Conservation (phyloP, 1,139 yeast species). For the Scheffersomyces lignicola region DNA sequence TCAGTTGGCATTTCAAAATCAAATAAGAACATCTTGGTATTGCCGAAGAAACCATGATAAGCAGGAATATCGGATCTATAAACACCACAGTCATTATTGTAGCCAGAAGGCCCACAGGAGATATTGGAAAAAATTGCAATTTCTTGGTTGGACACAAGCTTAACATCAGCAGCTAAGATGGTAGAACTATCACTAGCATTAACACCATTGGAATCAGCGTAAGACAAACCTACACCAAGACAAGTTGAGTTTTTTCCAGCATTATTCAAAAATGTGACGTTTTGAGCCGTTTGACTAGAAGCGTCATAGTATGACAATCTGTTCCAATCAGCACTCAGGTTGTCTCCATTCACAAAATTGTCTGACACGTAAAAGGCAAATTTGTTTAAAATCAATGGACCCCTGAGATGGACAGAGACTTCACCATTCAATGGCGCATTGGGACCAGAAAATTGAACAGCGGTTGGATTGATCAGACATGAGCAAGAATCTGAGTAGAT, state of each 20-base stretch:
- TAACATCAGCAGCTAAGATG: conserved; percentile 59
- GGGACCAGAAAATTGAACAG: conserved; percentile 64
- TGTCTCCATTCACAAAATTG: conserved; percentile 41
- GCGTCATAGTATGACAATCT: conserved; percentile 71
- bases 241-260: conserved; percentile 72
- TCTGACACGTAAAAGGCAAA: conserved; percentile 57
- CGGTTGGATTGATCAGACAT: conserved; percentile 57
- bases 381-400: conserved; percentile 77
- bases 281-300: conserved; percentile 42
- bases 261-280: conserved; percentile 80
- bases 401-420: conserved; percentile 90
- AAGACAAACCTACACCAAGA: conserved; percentile 88
- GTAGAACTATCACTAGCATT: conserved; percentile 63
- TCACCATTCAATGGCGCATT: conserved; percentile 87
- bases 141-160: conserved; percentile 70
- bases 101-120: conserved; percentile 53
- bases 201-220: conserved; percentile 71
- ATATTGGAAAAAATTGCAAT: conserved; percentile 72
- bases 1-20: conserved; percentile 91
- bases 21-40: conserved; percentile 79
- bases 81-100: conserved; percentile 74
- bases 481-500: conserved; percentile 51
- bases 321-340: conserved; percentile 55
- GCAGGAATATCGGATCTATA: conserved; percentile 87
- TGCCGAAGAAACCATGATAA: conserved; percentile 83